Conservation (phyloP, 2,329 filamentous ascomycete genomes). For the Botryosphaeria agaves region DNA sequence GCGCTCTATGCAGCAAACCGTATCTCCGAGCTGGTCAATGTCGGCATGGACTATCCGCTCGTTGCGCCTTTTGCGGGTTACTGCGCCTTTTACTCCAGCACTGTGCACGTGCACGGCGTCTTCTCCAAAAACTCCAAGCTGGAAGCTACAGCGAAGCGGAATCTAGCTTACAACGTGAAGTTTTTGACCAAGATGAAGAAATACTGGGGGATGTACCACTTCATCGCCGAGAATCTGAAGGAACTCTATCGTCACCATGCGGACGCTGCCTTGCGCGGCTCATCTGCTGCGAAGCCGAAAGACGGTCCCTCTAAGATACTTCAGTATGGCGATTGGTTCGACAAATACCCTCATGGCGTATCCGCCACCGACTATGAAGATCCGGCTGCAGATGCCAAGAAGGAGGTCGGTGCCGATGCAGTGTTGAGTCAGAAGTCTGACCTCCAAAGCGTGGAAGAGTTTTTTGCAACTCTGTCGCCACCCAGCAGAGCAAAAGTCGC, state of each 20-base stretch:
- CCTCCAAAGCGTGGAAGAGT: slow-evolving; percentile 87
- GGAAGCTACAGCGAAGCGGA: slow-evolving; percentile 63
- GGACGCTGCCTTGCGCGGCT: slow-evolving; percentile 58
- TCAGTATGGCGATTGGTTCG: slow-evolving; percentile 97
- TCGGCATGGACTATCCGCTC: slow-evolving; percentile 62
- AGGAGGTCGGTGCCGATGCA: slow-evolving; percentile 69
- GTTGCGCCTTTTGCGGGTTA: slow-evolving; percentile 90
- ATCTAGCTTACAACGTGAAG: slow-evolving; percentile 73
- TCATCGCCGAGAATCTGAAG: slow-evolving; percentile 83
- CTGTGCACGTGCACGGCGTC: slow-evolving; percentile 83
- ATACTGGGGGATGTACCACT: slow-evolving; percentile 97
- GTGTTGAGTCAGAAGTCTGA: slow-evolving; percentile 79
- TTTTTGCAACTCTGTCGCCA: slow-evolving; percentile 66
- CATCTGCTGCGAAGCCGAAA: slow-evolving; percentile 25
- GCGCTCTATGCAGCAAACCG: slow-evolving; percentile 72
- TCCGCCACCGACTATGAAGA: slow-evolving; percentile 72
- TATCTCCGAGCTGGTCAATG: slow-evolving; percentile 70
- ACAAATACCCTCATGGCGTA: slow-evolving; percentile 83
- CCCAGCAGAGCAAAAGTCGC: slow-evolving; percentile 23
- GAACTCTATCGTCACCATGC: slow-evolving; percentile 74
- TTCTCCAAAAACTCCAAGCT: slow-evolving; percentile 68
- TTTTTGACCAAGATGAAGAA: slow-evolving; percentile 92
- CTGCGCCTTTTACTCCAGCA: slow-evolving; percentile 82
- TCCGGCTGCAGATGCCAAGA: slow-evolving; percentile 46
- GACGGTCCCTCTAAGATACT: slow-evolving; percentile 42